A percentile compares a stretch with the other conserved stretches of the same genome.
Evolutionary conservation across 1,284 basidiomycete genomes (phyloP).

Genomic region (Ceratorhiza oryzae-sativae): DNA sequence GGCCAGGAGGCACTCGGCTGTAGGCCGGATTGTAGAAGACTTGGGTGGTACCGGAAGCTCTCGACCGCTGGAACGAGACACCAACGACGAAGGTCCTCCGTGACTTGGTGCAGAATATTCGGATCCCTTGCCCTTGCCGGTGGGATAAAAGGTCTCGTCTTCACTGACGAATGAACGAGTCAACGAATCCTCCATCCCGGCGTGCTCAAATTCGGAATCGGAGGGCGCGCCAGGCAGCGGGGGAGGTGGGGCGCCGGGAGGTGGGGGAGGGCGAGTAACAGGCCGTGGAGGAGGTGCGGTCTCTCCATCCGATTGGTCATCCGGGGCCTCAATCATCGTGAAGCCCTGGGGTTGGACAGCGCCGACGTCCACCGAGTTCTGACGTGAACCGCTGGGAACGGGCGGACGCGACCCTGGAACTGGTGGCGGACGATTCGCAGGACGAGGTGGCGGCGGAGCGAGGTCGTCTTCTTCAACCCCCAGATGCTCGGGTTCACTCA

Average conservation of each 20-base stretch:
- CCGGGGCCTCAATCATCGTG: slow-evolving; percentile 65
- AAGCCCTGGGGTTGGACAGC: slow-evolving; percentile 52
- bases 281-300: slow-evolving; percentile 56
- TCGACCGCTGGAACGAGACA: neutral
- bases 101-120: slow-evolving; percentile 17
- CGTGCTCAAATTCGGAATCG: slow-evolving; percentile 33
- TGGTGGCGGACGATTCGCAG: slow-evolving; percentile 33
- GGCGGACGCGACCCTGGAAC: slow-evolving; percentile 30
- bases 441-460: slow-evolving; percentile 54
- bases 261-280: slow-evolving; percentile 52
- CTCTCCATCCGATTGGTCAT: slow-evolving; percentile 45
- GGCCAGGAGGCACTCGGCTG: slow-evolving; percentile 14
- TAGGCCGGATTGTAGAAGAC: slow-evolving; percentile 23
- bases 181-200: slow-evolving; percentile 28
- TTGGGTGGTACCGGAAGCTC: slow-evolving; percentile 24
- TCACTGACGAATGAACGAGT: slow-evolving; percentile 33
- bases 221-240: neutral
- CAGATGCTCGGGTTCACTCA: slow-evolving; percentile 72
- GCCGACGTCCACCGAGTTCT: slow-evolving; percentile 15
- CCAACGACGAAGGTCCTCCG: neutral
- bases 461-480: slow-evolving; percentile 58
- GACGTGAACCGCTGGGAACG: neutral
- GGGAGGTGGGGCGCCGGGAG: slow-evolving; percentile 41
- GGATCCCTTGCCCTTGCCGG: slow-evolving; percentile 4
- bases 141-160: slow-evolving; percentile 38